Percentiles rank a stretch among this genome's conserved stretches.
phyloP scores from a whole-genome alignment of 257 asterid species.

The Schizonepeta tenuifolia region DNA sequence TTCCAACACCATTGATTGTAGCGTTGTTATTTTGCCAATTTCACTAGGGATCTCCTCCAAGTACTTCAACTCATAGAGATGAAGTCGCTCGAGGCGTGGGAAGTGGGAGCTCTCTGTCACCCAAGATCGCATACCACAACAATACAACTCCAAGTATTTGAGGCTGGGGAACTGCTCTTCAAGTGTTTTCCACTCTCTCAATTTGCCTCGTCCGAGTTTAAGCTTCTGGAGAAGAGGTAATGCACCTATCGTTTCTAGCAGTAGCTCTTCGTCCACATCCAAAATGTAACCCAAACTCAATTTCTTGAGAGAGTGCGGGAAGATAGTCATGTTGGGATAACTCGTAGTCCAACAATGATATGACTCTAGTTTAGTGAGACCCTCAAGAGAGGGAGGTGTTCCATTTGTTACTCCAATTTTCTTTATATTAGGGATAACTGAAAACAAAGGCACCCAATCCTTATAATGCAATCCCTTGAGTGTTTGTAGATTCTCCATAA shows the following conservation, averaged over 20 bases:
- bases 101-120: slow-evolving; percentile 1
- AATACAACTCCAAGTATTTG: background rate
- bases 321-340: no score
- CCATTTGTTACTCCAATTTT: background rate
- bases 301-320: no score
- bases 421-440: background rate
- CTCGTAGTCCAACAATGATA: no score
- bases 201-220: background rate
- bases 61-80: background rate
- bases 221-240: slow-evolving; percentile 20
- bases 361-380: background rate
- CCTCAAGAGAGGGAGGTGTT: background rate
- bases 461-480: background rate
- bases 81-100: background rate
- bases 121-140: background rate
- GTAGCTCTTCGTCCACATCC: no score
- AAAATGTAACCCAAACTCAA: no score
- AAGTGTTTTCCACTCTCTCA: background rate
- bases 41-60: background rate
- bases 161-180: background rate
- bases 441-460: background rate
- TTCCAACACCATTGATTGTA: background rate
- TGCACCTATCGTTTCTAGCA: no score
- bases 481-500: background rate
- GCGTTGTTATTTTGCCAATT: background rate